Evolutionary conservation across 352 stramenopile genomes (phyloP).

Genomic region (Phytophthora idaei): DNA sequence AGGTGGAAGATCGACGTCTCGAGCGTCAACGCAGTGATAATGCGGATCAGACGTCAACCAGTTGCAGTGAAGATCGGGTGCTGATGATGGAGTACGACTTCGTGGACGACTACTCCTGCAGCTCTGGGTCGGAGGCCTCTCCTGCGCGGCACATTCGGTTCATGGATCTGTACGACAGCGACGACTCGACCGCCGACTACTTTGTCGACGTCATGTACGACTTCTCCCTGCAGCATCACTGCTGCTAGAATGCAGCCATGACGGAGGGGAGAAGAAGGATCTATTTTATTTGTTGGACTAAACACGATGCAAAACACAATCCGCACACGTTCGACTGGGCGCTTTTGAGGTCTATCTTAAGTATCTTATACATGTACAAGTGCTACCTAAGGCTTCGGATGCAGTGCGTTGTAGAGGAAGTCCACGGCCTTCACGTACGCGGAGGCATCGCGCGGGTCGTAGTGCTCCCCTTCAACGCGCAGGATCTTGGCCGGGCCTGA

Average conservation of each 20-base stretch:
- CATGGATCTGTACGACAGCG: slow-evolving; percentile 61
- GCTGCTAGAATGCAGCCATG: slow-evolving; percentile 6
- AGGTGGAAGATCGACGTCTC: slow-evolving; percentile 38
- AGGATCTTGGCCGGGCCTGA: slow-evolving; percentile 55
- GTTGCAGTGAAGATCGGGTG: slow-evolving; percentile 32
- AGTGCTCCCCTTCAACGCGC: slow-evolving; percentile 73
- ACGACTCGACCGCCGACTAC: slow-evolving; percentile 50
- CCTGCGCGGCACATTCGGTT: slow-evolving; percentile 66
- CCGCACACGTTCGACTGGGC: neutral
- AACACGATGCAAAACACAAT: slow-evolving; percentile 14
- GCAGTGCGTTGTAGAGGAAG: slow-evolving; percentile 59
- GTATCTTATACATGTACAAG: no score
- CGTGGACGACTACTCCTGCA: slow-evolving; percentile 65
- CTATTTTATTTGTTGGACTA: slow-evolving; percentile 26
- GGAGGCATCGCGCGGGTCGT: slow-evolving; percentile 44
- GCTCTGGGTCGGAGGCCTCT: slow-evolving; percentile 51
- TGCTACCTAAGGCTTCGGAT: slow-evolving; percentile 36
- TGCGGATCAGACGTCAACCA: slow-evolving; percentile 20
- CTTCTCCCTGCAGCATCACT: slow-evolving; percentile 38
- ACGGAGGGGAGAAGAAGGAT: slow-evolving; percentile 15
- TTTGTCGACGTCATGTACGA: slow-evolving; percentile 81
- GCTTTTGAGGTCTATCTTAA: no score
- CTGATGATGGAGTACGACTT: slow-evolving; percentile 81
- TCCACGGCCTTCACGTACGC: slow-evolving; percentile 66
- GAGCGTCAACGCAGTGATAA: slow-evolving; percentile 27